Base-by-base conservation (phyloP, 257 asterid genomes). In the Nemophila menziesii region DNA sequence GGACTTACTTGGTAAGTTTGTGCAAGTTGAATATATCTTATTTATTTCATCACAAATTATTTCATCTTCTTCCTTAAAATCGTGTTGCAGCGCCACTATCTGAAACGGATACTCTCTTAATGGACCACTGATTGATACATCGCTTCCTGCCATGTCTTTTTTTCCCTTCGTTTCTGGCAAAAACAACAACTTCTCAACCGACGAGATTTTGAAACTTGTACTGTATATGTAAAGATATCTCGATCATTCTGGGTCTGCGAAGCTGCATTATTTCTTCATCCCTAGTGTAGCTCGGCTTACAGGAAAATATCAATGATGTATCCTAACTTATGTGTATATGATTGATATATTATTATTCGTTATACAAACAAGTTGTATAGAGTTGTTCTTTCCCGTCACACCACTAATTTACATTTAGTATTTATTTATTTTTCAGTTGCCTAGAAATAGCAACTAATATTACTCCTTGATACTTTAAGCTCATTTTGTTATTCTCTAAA, bases 101-200 rank as follows among this genome's bases (percentile, higher is more conserved):
- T 57, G 99, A 90, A 68, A 90, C 89, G 19, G 96, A 85, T 74
- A 65, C 92, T 46, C 94, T 94, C 49, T 70, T 85, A 72, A 90
- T 90, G 94, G 92, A 90, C 19, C 93, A 78, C 51, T 80, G 74
- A 79, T 46, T 7, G 45, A 17, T n/a, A 16, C 49, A 7, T 29
- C 12, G 36, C 5, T 7, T 29, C 36, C 36, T 29, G 3, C 12
- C 12, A 29, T 29, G 36, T 29, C 36, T 13, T 29, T 13, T 29
- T 29, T 1, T 29, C 9, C 9, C 33, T 24, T 9, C 4, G 33
- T 29, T 29, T 1, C 36, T 10, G 7, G 40, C 12, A 13, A 22
- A 49, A 37, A 55, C 26, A 49, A 38, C 18, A 22, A 55, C 24
- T 36, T 39, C 49, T 29, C 39, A 33, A 43, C 24, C 14, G 50